Percentiles rank a stretch among this genome's conserved stretches.
Evolutionary conservation across 2,329 filamentous ascomycete species (phyloP).

Genomic region (Colletotrichum sp.): DNA sequence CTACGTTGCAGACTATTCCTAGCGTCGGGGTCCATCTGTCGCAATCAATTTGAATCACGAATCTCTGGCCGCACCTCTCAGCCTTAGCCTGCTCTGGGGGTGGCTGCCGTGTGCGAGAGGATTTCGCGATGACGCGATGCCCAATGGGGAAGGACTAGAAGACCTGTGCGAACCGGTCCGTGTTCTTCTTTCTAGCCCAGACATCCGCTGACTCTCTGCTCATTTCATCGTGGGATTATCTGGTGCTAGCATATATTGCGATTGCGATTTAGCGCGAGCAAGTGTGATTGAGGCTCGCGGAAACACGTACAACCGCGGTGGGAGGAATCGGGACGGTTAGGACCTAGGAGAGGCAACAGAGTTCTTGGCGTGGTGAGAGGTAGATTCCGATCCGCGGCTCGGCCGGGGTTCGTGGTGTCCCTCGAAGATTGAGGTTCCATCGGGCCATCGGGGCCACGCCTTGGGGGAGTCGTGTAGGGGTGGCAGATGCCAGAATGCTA

Average conservation of each 20-base stretch:
- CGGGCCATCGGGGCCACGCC: not conserved
- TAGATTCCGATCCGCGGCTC: conserved; percentile 15
- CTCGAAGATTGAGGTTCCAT: conserved; percentile 15
- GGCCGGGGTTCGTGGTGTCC: not conserved
- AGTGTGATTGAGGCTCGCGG: not conserved
- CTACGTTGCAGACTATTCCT: not conserved
- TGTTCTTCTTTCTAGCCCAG: not conserved
- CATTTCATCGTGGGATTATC: not conserved
- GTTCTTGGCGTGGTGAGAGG: conserved; percentile 13
- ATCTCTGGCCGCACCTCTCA: not conserved
- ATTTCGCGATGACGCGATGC: not conserved
- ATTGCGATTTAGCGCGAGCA: not conserved
- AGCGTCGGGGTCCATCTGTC: conserved; percentile 1
- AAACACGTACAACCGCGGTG: not conserved
- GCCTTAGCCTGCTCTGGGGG: not conserved
- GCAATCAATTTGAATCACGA: conserved; percentile 1
- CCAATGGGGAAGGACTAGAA: not conserved
- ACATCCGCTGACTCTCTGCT: not conserved
- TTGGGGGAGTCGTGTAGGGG: not conserved
- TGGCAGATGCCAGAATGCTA: not conserved
- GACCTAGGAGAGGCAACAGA: not conserved
- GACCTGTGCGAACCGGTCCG: not conserved
- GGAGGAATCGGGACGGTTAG: not conserved
- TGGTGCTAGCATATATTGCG: not conserved
- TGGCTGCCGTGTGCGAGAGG: not conserved